Evolutionary conservation across 306 rosid genomes (phyloP).

Genomic region (Glycyrrhiza uralensis): DNA sequence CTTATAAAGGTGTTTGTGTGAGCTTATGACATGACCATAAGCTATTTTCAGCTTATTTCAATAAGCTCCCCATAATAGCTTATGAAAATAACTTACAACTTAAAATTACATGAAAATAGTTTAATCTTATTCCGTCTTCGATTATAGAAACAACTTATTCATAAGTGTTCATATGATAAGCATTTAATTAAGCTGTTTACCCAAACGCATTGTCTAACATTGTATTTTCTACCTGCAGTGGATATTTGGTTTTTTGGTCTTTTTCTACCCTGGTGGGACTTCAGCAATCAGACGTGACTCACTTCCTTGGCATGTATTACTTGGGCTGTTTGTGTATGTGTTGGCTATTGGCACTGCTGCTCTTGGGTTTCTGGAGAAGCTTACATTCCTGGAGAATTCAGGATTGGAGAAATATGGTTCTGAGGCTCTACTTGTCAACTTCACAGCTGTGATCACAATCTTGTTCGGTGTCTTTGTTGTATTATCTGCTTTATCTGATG

Average conservation of each 20-base stretch:
- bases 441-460: slow-evolving; percentile 66
- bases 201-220: too few species aligned
- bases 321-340: slow-evolving; percentile 57
- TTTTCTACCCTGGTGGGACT: slow-evolving; percentile 76
- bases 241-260: slow-evolving; percentile 70
- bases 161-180: too few species aligned
- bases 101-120: too few species aligned
- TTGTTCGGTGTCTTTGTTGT: slow-evolving; percentile 65
- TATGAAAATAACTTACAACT: too few species aligned
- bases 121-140: too few species aligned
- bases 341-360: slow-evolving; percentile 64
- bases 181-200: too few species aligned
- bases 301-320: slow-evolving; percentile 73
- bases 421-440: slow-evolving; percentile 86
- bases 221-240: slow-evolving; percentile 47
- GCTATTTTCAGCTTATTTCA: too few species aligned
- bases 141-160: too few species aligned
- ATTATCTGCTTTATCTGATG: slow-evolving; percentile 48
- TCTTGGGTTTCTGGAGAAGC: slow-evolving; percentile 77
- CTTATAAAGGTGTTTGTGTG: too few species aligned
- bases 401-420: slow-evolving; percentile 70
- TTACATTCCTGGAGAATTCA: slow-evolving; percentile 69
- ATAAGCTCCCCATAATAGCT: too few species aligned
- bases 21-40: too few species aligned
- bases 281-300: slow-evolving; percentile 35